These are phyloP conservation scores for Eimeria maxima DNA, from an alignment of 169 alveolate species.

Conservation along the genomic window DNA sequence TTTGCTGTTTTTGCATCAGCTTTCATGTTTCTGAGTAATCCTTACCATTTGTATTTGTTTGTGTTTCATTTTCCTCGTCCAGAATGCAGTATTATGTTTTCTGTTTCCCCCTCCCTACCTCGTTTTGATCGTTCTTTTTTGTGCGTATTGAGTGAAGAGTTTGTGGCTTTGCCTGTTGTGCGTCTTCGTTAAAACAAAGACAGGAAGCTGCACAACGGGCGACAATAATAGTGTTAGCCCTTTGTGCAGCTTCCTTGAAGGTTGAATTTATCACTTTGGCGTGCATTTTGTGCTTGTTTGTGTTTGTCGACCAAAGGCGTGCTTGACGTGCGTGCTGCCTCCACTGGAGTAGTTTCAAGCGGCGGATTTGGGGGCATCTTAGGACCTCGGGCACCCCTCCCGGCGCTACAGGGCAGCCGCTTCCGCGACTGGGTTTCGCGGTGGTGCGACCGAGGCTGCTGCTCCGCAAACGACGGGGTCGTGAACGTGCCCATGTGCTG, in stretches of 20 bases:
- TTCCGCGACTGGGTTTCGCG: slow-evolving; percentile 15
- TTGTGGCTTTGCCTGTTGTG: too few species aligned
- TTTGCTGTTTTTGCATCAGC: neutral
- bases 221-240: too few species aligned
- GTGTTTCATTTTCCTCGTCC: neutral
- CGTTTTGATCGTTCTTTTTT: too few species aligned
- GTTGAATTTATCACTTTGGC: neutral
- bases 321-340: slow-evolving; percentile 56
- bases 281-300: neutral
- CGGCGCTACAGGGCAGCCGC: slow-evolving; percentile 53
- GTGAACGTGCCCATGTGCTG: neutral
- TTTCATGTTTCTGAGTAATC: too few species aligned
- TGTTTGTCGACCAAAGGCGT: neutral
- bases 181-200: too few species aligned
- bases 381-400: neutral
- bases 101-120: too few species aligned
- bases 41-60: neutral
- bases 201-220: too few species aligned
- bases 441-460: slow-evolving; percentile 35
- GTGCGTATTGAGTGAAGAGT: too few species aligned
- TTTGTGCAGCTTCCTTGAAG: neutral
- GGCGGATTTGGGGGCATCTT: neutral
- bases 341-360: neutral
- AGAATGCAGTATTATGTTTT: too few species aligned
- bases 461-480: neutral